Conservation (phyloP, 805 yeast genomes). For the Pichia nanzhaoensis region DNA sequence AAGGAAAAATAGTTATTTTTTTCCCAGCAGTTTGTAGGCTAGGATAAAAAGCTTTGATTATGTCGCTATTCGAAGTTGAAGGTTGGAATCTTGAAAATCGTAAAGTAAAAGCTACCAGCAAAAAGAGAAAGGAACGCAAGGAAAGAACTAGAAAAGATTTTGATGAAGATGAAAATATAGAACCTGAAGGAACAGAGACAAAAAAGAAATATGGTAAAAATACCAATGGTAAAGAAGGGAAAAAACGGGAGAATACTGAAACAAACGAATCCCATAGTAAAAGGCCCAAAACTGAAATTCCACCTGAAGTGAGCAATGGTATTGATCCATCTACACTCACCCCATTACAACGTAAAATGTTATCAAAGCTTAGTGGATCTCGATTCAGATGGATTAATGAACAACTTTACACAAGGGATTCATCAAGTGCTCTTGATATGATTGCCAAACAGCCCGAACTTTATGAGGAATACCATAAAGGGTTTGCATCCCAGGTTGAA, state of each 20-base stretch:
- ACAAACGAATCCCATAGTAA: constrained; percentile 4
- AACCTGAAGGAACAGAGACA: neutral
- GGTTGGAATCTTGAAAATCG: constrained; percentile 69
- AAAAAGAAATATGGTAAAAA: constrained; percentile 1
- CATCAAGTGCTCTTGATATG: constrained; percentile 67
- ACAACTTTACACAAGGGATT: constrained; percentile 82
- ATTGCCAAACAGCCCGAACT: constrained; percentile 77
- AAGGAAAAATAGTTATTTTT: no score
- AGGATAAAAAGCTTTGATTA: constrained; percentile 21
- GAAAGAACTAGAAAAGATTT: constrained; percentile 14
- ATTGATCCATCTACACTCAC: constrained; percentile 44
- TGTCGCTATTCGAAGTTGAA: constrained; percentile 72
- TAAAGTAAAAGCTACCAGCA: constrained; percentile 40
- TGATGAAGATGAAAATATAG: constrained; percentile 7
- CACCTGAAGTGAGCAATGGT: constrained; percentile 20
- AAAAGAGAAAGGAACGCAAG: constrained; percentile 18
- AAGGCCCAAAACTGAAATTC: constrained; percentile 10
- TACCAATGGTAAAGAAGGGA: constrained; percentile 7
- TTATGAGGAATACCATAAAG: constrained; percentile 92
- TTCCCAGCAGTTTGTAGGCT: no score
- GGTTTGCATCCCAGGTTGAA: constrained; percentile 91
- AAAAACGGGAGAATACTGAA: constrained; percentile 7
- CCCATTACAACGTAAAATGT: constrained; percentile 91
- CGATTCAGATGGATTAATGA: constrained; percentile 98
- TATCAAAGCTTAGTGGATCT: constrained; percentile 89